Conservation (phyloP, 768 basidiomycete genomes). For the Mycena indigotica region DNA sequence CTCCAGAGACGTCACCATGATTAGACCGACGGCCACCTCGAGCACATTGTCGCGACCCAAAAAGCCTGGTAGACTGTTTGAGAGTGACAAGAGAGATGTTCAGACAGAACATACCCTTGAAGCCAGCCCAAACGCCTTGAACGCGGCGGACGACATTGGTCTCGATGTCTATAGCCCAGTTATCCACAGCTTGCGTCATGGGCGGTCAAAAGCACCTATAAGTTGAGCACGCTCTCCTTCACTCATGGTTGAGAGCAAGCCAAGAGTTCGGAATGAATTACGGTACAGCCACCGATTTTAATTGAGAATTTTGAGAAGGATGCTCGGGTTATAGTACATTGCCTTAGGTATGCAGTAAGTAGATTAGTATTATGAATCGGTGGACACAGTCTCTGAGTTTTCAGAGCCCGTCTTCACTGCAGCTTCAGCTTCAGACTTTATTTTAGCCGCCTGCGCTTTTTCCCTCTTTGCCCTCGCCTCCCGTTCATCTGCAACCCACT, state of each 20-base stretch:
- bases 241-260: too few relatives aligned
- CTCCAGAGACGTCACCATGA: constrained; percentile 35
- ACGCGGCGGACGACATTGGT: constrained; percentile 10
- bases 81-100: neutral
- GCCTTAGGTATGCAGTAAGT: neutral
- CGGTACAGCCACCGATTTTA: neutral
- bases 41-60: constrained; percentile 46
- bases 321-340: neutral
- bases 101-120: constrained; percentile 6
- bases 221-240: neutral
- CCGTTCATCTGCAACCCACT: constrained; percentile 44
- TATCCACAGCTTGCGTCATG: neutral
- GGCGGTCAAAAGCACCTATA: neutral
- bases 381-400: neutral
- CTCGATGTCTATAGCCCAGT: neutral
- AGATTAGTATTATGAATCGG: neutral
- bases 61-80: constrained; percentile 22
- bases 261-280: neutral
- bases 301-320: neutral
- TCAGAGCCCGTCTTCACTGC: neutral
- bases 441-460: neutral
- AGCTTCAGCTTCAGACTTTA: neutral
- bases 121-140: constrained; percentile 33
- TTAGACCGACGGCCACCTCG: constrained; percentile 49
- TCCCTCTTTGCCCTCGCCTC: constrained; percentile 28